These are phyloP conservation scores for Penicillium arizonense DNA, from an alignment of 495 filamentous ascomycete genomes.

Conservation along the genomic window DNA sequence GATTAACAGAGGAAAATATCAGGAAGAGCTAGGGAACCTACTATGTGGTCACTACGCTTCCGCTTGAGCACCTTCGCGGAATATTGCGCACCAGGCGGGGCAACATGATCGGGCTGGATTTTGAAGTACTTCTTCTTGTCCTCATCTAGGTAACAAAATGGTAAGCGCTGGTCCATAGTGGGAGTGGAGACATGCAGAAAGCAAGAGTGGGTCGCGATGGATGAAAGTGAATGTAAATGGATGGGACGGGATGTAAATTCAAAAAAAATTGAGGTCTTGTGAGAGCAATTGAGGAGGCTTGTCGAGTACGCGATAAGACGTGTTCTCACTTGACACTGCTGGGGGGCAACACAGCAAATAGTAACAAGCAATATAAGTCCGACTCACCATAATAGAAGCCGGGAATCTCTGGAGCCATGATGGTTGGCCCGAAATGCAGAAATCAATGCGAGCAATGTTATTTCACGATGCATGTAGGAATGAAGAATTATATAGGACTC, in stretches of 20 bases:
- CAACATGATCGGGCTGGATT: constrained; percentile 49
- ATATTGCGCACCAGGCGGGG: constrained; percentile 42
- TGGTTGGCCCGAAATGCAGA: neutral
- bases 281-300: too few relatives aligned
- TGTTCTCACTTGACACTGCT: neutral
- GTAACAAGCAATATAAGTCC: neutral
- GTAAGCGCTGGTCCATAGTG: too few relatives aligned
- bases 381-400: constrained; percentile 49
- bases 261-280: too few relatives aligned
- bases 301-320: too few relatives aligned
- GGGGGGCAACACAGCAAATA: neutral
- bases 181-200: too few relatives aligned
- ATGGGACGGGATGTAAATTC: too few relatives aligned
- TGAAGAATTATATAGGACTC: too few relatives aligned
- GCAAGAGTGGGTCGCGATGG: too few relatives aligned
- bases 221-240: too few relatives aligned
- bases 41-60: constrained; percentile 28
- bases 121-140: constrained; percentile 60
- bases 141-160: constrained; percentile 31
- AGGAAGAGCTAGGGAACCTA: constrained; percentile 20
- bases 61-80: constrained; percentile 46
- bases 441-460: too few relatives aligned
- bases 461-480: too few relatives aligned
- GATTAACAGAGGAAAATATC: constrained; percentile 3
- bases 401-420: constrained; percentile 51